Evolutionary conservation across 2,329 filamentous ascomycete genomes (phyloP).

Genomic region (Remersonia thermophila): DNA sequence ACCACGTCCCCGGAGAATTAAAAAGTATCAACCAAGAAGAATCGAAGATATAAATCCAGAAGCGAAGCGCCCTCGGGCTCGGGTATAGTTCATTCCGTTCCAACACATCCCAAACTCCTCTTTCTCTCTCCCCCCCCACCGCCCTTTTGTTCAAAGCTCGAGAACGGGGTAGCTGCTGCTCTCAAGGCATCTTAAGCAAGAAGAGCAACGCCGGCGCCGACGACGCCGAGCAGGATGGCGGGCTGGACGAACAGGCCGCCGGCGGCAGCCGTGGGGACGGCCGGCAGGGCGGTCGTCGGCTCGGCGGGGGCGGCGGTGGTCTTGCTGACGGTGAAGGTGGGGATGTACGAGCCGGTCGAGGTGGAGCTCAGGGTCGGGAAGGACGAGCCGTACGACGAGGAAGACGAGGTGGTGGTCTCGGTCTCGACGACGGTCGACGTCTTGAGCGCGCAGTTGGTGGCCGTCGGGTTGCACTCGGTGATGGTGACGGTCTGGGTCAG

Average conservation of each 20-base stretch:
- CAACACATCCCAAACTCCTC: too few relatives aligned
- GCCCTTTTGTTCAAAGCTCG: too few relatives aligned
- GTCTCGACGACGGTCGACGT: conserved; percentile 20
- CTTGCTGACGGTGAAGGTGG: conserved; percentile 14
- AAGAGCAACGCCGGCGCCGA: conserved; percentile 29
- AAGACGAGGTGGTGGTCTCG: conserved; percentile 20
- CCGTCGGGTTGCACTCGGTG: conserved; percentile 33
- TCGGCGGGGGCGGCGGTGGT: conserved; percentile 17
- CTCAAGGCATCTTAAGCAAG: conserved; percentile 20
- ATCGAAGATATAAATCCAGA: conserved; percentile 3
- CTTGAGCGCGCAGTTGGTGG: conserved; percentile 31
- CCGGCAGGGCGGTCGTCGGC: conserved; percentile 15
- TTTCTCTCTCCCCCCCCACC: too few relatives aligned
- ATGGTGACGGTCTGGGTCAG: conserved; percentile 34
- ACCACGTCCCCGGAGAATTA: conserved; percentile 15
- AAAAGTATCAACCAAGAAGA: conserved; percentile 8
- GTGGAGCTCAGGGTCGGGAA: conserved; percentile 20
- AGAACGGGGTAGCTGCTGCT: too few relatives aligned
- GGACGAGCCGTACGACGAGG: conserved; percentile 23
- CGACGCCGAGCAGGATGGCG: conserved; percentile 27
- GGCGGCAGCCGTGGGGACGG: conserved; percentile 21
- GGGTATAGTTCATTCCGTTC: conserved; percentile 7
- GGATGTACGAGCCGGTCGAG: conserved; percentile 11
- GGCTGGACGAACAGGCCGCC: conserved; percentile 27
- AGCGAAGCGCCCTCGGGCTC: neutral